Percentiles rank a stretch among this genome's conserved stretches.
phyloP scores from a whole-genome alignment of 106 monocot species.

The Dioscorea dumetorum region DNA sequence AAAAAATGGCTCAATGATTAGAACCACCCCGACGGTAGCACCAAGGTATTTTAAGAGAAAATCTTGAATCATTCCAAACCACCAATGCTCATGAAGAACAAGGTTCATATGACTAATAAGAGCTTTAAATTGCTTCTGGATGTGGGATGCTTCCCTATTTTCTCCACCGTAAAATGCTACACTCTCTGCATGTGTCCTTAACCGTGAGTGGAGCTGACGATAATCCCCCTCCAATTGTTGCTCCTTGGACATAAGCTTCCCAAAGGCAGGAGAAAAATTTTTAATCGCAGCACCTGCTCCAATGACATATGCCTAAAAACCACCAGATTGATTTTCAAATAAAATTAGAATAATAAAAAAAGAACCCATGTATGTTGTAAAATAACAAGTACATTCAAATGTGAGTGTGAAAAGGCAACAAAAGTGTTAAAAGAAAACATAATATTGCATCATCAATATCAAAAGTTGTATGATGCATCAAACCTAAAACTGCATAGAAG shows the following conservation, averaged over 20 bases:
- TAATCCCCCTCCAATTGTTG: slow-evolving; percentile 98
- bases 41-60: slow-evolving; percentile 97
- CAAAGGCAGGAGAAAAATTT: slow-evolving; percentile 98
- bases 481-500: neutral
- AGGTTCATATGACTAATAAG: slow-evolving; percentile 76
- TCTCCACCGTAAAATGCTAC: slow-evolving; percentile 98
- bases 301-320: slow-evolving; percentile 79
- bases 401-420: no score
- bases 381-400: no score
- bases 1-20: slow-evolving; percentile 99
- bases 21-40: slow-evolving; percentile 86
- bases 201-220: slow-evolving; percentile 89
- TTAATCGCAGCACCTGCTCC: slow-evolving; percentile 82
- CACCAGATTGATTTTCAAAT: neutral
- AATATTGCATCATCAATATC: neutral
- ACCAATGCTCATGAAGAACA: slow-evolving; percentile 90
- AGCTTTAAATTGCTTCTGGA: slow-evolving; percentile 52
- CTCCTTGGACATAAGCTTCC: slow-evolving; percentile 92
- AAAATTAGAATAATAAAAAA: neutral
- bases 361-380: neutral
- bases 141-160: slow-evolving; percentile 79
- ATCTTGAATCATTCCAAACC: slow-evolving; percentile 99
- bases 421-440: neutral
- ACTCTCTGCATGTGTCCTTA: slow-evolving; percentile 96
- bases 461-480: neutral